Base-by-base conservation (phyloP, 129 eudicot genomes). In the Flaveria sonorensis region DNA sequence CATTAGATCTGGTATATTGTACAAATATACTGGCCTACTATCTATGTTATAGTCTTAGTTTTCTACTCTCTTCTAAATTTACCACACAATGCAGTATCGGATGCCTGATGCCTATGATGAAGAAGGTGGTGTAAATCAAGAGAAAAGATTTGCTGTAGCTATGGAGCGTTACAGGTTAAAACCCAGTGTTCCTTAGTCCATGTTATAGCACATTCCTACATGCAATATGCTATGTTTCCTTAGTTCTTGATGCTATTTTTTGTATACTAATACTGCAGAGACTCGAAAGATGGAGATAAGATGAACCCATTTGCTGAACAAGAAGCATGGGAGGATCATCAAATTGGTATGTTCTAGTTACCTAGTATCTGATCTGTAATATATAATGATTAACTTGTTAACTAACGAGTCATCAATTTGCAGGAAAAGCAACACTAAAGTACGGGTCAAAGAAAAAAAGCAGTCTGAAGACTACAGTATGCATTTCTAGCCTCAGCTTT, bases 241-340 rank as follows among this genome's bases (percentile, higher is more conserved):
- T 72, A 3, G 60, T 47, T 9, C 21, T 48, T 8, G 59, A 59
- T 2, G 75, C 56, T 55, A 15, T 53, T 9, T 48, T 57, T 36
- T 76, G 48, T 70, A 56, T 79, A 18, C 40, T 65, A 15, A 75
- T 56, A 52, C 26, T 77, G 36, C 81, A 91, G 98, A 84, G 97
- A 89, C 81, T 70, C 86, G 69, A 82, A 84, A 81, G 91, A 91
- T 80, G 89, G 85, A 59, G 97, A 89, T 39, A 93, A 93, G 76
- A 90, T 93, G 98, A 93, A 93, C 70, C 97, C 98, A 2, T 93
- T 93, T 81, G 98, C 98, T 57, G 98, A 93, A 75, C 97, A 93
- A 85, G 98, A 93, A 85, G 98, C 98, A 28, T 93, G 98, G 98
- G 98, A 93, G 73, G 96, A 93, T 20, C 97, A 93, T 80, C 98